These are phyloP conservation scores for Verruconis gallopava DNA, from an alignment of 2,329 filamentous ascomycete genomes.

Conservation along the genomic window DNA sequence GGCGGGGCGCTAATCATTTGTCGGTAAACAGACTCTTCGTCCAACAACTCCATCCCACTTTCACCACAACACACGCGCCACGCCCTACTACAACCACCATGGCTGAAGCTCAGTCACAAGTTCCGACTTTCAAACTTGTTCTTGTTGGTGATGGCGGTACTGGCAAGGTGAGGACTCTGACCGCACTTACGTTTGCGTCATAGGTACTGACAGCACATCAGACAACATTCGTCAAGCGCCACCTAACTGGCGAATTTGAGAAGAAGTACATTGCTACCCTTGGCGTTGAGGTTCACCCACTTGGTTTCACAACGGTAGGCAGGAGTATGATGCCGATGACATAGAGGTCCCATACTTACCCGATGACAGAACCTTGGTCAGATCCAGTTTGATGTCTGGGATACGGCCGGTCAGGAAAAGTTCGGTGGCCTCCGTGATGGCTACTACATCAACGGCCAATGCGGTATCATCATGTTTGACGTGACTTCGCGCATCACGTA, in stretches of 20 bases:
- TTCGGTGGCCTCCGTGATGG: constrained; percentile 98
- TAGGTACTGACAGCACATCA: constrained; percentile 27
- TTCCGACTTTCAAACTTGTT: constrained; percentile 97
- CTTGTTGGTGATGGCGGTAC: constrained; percentile 99
- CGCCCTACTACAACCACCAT: constrained; percentile 32
- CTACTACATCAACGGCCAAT: constrained; percentile 99
- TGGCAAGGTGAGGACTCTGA: constrained; percentile 63
- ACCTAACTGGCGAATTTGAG: constrained; percentile 99
- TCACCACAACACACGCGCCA: neutral
- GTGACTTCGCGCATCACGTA: constrained; percentile 99
- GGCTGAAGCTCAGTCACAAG: constrained; percentile 45
- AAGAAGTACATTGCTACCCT: constrained; percentile 99
- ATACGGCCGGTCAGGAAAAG: constrained; percentile 98
- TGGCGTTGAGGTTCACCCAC: constrained; percentile 97
- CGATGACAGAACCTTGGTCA: constrained; percentile 77
- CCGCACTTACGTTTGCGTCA: constrained; percentile 1
- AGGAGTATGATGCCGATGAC: neutral
- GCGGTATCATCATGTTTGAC: constrained; percentile 99
- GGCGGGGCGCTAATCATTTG: neutral
- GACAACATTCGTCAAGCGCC: constrained; percentile 99
- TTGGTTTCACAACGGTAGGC: constrained; percentile 92
- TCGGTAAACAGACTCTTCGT: neutral
- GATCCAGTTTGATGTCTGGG: constrained; percentile 99
- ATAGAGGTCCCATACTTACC: constrained; percentile 24
- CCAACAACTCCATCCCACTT: neutral